Evolutionary conservation across 2,329 filamentous ascomycete species (phyloP).

Genomic region (Fusarium setosum): DNA sequence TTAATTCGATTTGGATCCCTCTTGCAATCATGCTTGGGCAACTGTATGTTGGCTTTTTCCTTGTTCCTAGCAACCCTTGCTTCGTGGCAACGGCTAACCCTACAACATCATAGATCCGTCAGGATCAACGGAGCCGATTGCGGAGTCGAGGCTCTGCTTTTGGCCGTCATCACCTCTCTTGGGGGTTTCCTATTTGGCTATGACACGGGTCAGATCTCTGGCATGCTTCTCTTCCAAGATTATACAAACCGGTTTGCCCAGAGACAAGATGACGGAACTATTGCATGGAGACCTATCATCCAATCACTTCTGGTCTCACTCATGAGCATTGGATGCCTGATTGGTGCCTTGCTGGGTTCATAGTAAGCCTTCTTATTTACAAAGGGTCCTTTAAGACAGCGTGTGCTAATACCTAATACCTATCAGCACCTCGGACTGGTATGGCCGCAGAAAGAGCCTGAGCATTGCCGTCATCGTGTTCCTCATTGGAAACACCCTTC

Average conservation of each 20-base stretch:
- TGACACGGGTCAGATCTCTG: conserved; percentile 69
- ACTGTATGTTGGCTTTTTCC: conserved; percentile 4
- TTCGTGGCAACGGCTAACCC: neutral
- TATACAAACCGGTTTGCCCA: conserved; percentile 63
- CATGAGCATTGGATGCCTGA: conserved; percentile 64
- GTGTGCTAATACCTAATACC: neutral
- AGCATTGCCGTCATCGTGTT: conserved; percentile 66
- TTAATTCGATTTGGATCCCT: neutral
- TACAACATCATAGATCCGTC: conserved; percentile 43
- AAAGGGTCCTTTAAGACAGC: neutral
- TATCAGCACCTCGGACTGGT: conserved; percentile 60
- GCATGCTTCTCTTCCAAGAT: conserved; percentile 60
- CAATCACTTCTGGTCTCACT: conserved; percentile 65
- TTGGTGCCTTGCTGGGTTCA: conserved; percentile 63
- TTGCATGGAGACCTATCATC: conserved; percentile 53
- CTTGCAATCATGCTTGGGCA: conserved; percentile 21
- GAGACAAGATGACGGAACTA: conserved; percentile 53
- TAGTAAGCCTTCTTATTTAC: conserved; percentile 43
- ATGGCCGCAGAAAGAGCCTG: conserved; percentile 66
- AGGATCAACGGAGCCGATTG: conserved; percentile 54
- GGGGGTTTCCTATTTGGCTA: conserved; percentile 72
- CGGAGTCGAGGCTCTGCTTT: conserved; percentile 51
- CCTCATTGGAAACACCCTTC: conserved; percentile 71
- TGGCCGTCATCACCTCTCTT: conserved; percentile 64
- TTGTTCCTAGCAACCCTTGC: neutral